Evolutionary conservation across 2,329 filamentous ascomycete species (phyloP).

Genomic region (Cladosporium colombiae): DNA sequence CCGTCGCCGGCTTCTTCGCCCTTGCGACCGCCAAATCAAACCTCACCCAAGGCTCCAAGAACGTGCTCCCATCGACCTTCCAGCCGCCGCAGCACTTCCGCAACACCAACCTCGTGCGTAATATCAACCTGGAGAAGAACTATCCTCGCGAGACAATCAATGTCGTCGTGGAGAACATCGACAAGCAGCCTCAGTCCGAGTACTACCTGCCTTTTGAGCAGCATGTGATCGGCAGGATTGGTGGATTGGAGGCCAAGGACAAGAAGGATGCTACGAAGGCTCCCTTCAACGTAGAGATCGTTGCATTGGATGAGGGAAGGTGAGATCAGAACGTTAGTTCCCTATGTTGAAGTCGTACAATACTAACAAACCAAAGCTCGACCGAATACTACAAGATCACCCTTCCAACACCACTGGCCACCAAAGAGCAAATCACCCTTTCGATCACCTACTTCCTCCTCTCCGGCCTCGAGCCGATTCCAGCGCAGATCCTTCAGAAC

Average conservation of each 20-base stretch:
- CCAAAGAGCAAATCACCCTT: conserved; percentile 79
- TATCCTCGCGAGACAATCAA: conserved; percentile 90
- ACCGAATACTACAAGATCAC: conserved; percentile 79
- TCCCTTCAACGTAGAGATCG: conserved; percentile 67
- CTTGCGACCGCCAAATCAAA: conserved; percentile 62
- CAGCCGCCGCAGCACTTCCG: conserved; percentile 88
- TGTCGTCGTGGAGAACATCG: conserved; percentile 88
- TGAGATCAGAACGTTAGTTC: conserved; percentile 28
- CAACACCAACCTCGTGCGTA: conserved; percentile 87
- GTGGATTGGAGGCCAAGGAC: conserved; percentile 87
- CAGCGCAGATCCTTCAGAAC: conserved; percentile 77
- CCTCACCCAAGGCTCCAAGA: conserved; percentile 53
- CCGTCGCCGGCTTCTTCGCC: conserved; percentile 52
- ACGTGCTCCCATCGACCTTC: conserved; percentile 59
- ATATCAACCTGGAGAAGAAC: conserved; percentile 88
- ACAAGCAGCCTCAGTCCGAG: conserved; percentile 74
- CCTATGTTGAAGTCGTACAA: not conserved
- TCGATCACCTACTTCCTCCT: conserved; percentile 83
- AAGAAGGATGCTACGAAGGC: conserved; percentile 74
- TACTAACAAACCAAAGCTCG: conserved; percentile 30
- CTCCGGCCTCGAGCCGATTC: conserved; percentile 76
- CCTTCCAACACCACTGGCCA: conserved; percentile 72
- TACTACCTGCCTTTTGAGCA: conserved; percentile 89
- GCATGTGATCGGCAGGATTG: conserved; percentile 72
- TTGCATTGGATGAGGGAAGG: conserved; percentile 61